Conservation (phyloP, 495 filamentous ascomycete genomes). For the Cryomyces minteri region DNA sequence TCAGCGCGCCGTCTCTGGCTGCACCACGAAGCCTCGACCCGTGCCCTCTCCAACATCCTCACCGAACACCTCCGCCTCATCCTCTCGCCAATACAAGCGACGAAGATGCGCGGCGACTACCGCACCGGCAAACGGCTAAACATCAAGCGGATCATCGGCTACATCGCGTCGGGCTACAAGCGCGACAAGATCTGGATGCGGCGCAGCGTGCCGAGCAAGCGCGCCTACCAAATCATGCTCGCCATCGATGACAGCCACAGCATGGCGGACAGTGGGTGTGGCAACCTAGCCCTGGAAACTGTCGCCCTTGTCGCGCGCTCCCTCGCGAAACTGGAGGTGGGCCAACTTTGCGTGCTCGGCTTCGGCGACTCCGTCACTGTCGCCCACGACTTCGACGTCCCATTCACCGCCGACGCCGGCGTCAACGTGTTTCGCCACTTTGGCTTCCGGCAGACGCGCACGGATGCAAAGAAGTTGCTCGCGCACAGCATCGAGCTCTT, state of each 20-base stretch:
- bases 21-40: conserved; percentile 64
- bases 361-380: conserved; percentile 79
- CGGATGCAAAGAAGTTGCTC: conserved; percentile 66
- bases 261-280: conserved; percentile 62
- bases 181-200: conserved; percentile 99
- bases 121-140: conserved; percentile 96
- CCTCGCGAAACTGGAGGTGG: conserved; percentile 80
- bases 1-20: conserved; percentile 72
- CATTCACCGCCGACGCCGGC: conserved; percentile 71
- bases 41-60: conserved; percentile 65
- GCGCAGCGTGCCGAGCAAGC: conserved; percentile 72
- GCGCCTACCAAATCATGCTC: conserved; percentile 90
- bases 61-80: conserved; percentile 92
- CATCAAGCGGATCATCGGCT: conserved; percentile 97
- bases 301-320: conserved; percentile 73
- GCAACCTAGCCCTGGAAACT: conserved; percentile 70
- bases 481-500: conserved; percentile 63
- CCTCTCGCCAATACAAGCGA: conserved; percentile 80
- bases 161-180: conserved; percentile 93
- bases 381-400: conserved; percentile 71
- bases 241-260: conserved; percentile 89
- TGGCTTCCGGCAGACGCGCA: conserved; percentile 65
- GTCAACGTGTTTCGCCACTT: conserved; percentile 68
- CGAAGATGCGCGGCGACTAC: conserved; percentile 92
- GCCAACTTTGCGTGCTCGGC: conserved; percentile 71